Base-by-base conservation (phyloP, 352 stramenopile genomes). In the Pythium chondricola region DNA sequence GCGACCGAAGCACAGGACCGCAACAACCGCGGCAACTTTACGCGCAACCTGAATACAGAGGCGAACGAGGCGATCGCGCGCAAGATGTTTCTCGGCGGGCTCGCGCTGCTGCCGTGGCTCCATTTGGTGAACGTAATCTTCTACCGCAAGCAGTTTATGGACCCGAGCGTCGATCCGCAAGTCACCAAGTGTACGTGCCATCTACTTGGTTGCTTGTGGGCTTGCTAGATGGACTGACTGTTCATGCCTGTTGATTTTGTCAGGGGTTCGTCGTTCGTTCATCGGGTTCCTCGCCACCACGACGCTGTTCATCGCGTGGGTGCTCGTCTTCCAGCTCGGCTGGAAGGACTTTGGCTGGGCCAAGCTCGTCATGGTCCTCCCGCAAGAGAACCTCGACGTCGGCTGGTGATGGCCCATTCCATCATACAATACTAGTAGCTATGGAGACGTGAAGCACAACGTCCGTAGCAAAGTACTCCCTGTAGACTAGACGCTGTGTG, bases 1-100 rank as follows among this genome's bases (percentile, higher is more conserved):
- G 43, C 17, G 32, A 25, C 4, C 8, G 30, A 31, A 44, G 56
- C 35, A n/a, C 65, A 67, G 20, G 35, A 57, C 36, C 42, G 31
- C 47, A 90, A 92, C 68, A 93, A 90, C 63, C 79, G 78, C 37
- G 82, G 79, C 47, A 93, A 93, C 65, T 91, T 93, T 41, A 93
- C 83, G 60, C 79, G 83, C 20, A 93, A 93, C 66, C 49, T 88
- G 33, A 89, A 87, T 63, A 76, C 78, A 41, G 83, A 93, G 58
- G 44, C 72, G 24, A 80, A 93, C 47, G 70, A 76, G 32, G 56
- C 48, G 8, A 74, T 93, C 49, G 83, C 83, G 29, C 67, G 57
- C 39, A 93, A 93, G 63, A 89, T 93, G 74, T 93, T 93, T 51
- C 59, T 93, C 17, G 83, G 83, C 47, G 83, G 83, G 0, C 53